Evolutionary conservation across 225 moss, liverwort and hornwort species (phyloP), one percentile per base, ranked within the genome.

Genomic region (Ulota crispa): DNA sequence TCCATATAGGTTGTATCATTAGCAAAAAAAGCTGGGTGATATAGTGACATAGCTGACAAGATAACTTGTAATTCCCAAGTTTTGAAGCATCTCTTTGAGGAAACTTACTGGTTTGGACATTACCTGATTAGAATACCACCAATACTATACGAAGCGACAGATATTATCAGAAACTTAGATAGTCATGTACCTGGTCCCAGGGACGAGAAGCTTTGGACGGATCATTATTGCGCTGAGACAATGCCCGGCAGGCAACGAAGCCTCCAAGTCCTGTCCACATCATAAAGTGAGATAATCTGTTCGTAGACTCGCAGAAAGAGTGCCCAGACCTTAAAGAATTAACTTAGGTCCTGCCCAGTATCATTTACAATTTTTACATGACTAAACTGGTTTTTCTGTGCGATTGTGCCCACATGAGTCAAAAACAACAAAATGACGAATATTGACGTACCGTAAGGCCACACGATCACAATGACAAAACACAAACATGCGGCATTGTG

Each of bases 171-270:
- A 45, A 14, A 73, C 28, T 75, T 68, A 37, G 15, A 79, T 39
- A 70, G 24, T 64, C 61, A 41, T 59, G 50, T 86, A 96, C 96
- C 92, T 85, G 80, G 68, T 96, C 96, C 96, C 96, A 96, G 27
- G 96, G 96, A 47, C 96, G 92, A 42, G 96, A 96, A 72, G 96
- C 96, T 78, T 88, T 93, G 55, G 83, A 76, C 41, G 96, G 96
- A 85, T 93, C 91, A 74, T 85, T 86, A 80, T 96, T 96, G 69
- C 93, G 87, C 88, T 94, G 92, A 23, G 96, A 96, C 82, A 96
- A 67, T 55, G 94, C 96, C 85, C 90, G 92, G 80, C 96, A 96
- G 32, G 96, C 96, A 68, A 96, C 94, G 82, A 96, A 96, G 72
- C 96, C 96, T 89, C 96, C 96, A 81, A 96, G 88, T 16, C 96